A percentile compares a stretch with the other conserved stretches of the same genome.
Evolutionary conservation across 2,329 filamentous ascomycete species (phyloP).

Genomic region (Pleoardoris graminearum): DNA sequence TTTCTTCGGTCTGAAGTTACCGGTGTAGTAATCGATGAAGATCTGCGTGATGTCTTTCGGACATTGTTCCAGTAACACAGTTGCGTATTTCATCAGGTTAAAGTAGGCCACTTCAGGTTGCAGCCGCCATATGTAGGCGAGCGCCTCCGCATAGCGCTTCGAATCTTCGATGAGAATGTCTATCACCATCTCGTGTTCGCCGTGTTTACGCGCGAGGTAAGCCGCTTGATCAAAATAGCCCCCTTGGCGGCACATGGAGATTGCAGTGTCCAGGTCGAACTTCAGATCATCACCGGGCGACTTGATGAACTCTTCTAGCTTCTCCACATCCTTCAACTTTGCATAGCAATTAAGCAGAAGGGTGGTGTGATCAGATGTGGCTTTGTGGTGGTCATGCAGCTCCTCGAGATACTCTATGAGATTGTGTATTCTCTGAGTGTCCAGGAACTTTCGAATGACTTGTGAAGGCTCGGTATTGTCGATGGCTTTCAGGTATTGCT

Average conservation of each 20-base stretch:
- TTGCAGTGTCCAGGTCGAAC: conserved; percentile 96
- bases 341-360: conserved; percentile 95
- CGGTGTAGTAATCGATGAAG: conserved; percentile 95
- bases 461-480: conserved; percentile 96
- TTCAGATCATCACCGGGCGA: conserved; percentile 92
- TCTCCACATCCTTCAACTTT: conserved; percentile 95
- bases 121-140: conserved; percentile 88
- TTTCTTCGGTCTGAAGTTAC: conserved; percentile 74
- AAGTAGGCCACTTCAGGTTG: conserved; percentile 79
- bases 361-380: conserved; percentile 93
- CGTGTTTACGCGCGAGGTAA: conserved; percentile 91
- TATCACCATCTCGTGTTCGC: conserved; percentile 89
- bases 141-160: conserved; percentile 82
- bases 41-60: conserved; percentile 79
- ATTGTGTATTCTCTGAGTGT: conserved; percentile 97
- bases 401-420: conserved; percentile 97
- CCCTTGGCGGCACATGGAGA: conserved; percentile 95
- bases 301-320: conserved; percentile 95
- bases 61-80: conserved; percentile 85
- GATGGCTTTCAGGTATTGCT: conserved; percentile 94
- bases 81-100: conserved; percentile 93
- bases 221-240: conserved; percentile 97
- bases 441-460: conserved; percentile 93
- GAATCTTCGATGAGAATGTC: conserved; percentile 96
- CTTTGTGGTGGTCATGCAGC: conserved; percentile 88